Conservation (phyloP, 495 filamentous ascomycete species). For the Penicillium manginii region DNA sequence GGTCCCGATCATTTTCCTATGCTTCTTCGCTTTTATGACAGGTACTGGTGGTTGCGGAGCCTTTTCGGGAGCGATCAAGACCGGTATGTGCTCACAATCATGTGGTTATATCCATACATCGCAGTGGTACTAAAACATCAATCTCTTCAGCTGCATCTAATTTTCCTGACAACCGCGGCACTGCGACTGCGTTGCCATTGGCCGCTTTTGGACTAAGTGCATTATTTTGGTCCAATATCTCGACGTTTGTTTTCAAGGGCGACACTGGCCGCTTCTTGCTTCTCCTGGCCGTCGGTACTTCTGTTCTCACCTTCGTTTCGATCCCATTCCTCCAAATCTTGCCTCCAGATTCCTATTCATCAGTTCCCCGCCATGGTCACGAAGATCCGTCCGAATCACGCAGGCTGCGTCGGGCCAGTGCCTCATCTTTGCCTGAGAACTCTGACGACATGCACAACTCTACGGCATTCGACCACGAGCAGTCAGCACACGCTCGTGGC, state of each 20-base stretch:
- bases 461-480: constrained; percentile 34
- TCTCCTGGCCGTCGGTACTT: constrained; percentile 80
- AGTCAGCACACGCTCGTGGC: constrained; percentile 37
- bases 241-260: constrained; percentile 79
- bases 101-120: neutral
- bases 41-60: constrained; percentile 86
- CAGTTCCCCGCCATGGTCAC: constrained; percentile 56
- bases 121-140: constrained; percentile 1
- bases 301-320: constrained; percentile 68
- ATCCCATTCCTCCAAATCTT: constrained; percentile 83
- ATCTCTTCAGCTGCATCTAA: constrained; percentile 72
- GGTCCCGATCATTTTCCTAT: constrained; percentile 69
- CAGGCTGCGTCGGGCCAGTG: constrained; percentile 61
- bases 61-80: constrained; percentile 85
- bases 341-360: constrained; percentile 62
- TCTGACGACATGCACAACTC: constrained; percentile 63
- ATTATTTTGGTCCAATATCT: constrained; percentile 87
- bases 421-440: constrained; percentile 35
- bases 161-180: constrained; percentile 89
- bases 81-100: constrained; percentile 41
- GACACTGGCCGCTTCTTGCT: constrained; percentile 80
- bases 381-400: constrained; percentile 55
- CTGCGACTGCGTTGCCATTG: constrained; percentile 90
- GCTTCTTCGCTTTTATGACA: constrained; percentile 81
- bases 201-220: constrained; percentile 94